Evolutionary conservation across 257 asterid genomes (phyloP), one percentile per base, ranked within the genome.

Genomic region (Przewalskia tangutica): DNA sequence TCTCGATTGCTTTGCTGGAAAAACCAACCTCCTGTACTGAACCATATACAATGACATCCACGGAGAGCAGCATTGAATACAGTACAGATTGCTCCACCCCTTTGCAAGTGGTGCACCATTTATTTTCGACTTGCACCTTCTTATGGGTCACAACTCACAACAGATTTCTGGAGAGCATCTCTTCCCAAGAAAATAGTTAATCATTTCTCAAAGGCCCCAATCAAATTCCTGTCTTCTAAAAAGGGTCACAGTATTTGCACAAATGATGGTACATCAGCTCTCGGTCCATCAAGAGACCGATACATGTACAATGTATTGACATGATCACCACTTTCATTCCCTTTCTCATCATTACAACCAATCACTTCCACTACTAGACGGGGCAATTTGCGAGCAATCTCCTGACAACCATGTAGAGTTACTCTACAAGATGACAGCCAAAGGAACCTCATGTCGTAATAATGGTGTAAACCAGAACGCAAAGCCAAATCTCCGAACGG

Each of bases 401-500:
- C 85, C 80, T 70, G 82, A 23, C 91, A 86, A 80, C 88, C 89
- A 79, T 40, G 84, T 4, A 51, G 88, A 56, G 90, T 88, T 34
- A 86, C 90, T 59, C 79, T 84, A 71, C 92, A 88, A 54, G 88
- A 40, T 14, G 92, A 89, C 89, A 89, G 81, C 92, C 92, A 89
- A 62, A 89, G 83, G 62, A 89, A 88, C 80, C 92, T 88, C 92
- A 89, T 89, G 77, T 89, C 85, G 82, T 88, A 86, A 81, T 88
- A 89, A 80, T 84, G 91, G 68, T 88, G 90, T 80, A 89, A 66
- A 46, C 92, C 92, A 59, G 92, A 63, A 54, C 81, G 89, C 59
- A 88, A 75, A 44, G 89, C 90, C 6, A 83, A 73, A 83, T 89
- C 91, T 42, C 92, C 92, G 81, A 89, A 89, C 0, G 92, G 92